Conservation (phyloP, 2,329 filamentous ascomycete species). For the Claviceps digitariae region DNA sequence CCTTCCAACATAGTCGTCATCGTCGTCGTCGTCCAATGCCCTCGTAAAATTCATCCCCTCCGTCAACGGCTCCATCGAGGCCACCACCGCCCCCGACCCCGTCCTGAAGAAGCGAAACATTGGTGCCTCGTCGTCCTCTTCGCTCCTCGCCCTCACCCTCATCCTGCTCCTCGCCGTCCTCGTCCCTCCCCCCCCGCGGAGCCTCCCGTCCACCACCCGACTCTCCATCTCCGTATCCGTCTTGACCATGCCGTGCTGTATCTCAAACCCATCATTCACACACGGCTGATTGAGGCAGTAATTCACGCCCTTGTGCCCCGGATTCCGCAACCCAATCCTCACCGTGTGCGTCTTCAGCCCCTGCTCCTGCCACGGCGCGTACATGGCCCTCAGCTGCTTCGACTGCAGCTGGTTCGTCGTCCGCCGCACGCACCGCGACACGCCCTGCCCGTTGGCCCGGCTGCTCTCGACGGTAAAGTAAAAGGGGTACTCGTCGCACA, state of each 20-base stretch:
- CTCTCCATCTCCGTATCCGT: neutral
- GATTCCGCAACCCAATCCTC: neutral
- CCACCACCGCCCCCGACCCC: neutral
- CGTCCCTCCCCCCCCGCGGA: neutral
- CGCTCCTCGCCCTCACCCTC: neutral
- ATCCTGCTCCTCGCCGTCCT: too few relatives aligned
- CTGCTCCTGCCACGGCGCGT: neutral
- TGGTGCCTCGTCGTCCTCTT: neutral
- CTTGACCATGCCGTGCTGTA: slow-evolving; percentile 3
- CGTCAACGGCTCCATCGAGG: neutral
- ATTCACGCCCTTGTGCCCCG: neutral
- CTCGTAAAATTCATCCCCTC: neutral
- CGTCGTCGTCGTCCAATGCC: neutral
- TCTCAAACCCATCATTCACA: slow-evolving; percentile 1
- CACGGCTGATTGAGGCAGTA: slow-evolving; percentile 5
- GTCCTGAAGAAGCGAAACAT: slow-evolving; percentile 1
- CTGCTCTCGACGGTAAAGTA: neutral
- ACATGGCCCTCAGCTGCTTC: neutral
- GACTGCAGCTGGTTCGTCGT: neutral
- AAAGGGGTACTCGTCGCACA: slow-evolving; percentile 3
- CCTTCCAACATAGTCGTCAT: neutral
- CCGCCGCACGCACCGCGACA: slow-evolving; percentile 1
- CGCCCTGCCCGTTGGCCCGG: neutral
- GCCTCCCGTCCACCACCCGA: neutral
- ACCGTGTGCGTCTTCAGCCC: neutral